A percentile compares a stretch with the other conserved stretches of the same genome.
These are phyloP conservation scores for Leucoagaricus sp. DNA, from an alignment of 1,284 basidiomycete species.

Conservation along the genomic window DNA sequence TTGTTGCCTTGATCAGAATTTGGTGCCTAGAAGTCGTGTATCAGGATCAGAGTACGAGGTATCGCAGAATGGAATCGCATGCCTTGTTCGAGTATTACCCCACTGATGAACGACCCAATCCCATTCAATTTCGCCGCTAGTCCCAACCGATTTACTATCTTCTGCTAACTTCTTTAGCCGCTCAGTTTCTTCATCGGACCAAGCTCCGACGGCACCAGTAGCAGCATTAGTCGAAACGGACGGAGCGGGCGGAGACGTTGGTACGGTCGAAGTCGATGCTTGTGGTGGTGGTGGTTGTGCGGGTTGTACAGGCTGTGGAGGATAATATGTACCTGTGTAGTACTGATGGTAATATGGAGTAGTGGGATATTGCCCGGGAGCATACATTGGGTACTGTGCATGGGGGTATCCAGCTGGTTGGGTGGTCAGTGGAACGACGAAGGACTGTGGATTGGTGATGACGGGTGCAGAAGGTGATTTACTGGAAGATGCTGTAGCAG, in stretches of 20 bases:
- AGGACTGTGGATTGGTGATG: constrained; percentile 69
- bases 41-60: constrained; percentile 4
- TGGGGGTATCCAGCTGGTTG: constrained; percentile 34
- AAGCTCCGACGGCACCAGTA: constrained; percentile 46
- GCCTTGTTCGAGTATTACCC: constrained; percentile 73
- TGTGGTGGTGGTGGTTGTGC: constrained; percentile 16
- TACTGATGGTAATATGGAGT: constrained; percentile 61
- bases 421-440: constrained; percentile 63
- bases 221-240: constrained; percentile 29
- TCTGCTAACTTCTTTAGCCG: constrained; percentile 66
- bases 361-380: constrained; percentile 55
- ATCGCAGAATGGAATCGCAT: constrained; percentile 1
- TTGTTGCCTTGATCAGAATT: constrained; percentile 75
- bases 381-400: constrained; percentile 43
- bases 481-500: constrained; percentile 25
- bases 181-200: constrained; percentile 76
- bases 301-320: constrained; percentile 22
- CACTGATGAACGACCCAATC: constrained; percentile 72
- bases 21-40: constrained; percentile 54
- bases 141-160: constrained; percentile 49
- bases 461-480: constrained; percentile 33
- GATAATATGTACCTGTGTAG: constrained; percentile 33
- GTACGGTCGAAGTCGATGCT: constrained; percentile 19
- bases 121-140: constrained; percentile 69
- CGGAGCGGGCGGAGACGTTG: constrained; percentile 18